Percentiles rank a stretch among this genome's conserved stretches.
These are phyloP conservation scores for Zalaria obscura DNA, from an alignment of 2,329 filamentous ascomycete species.

Conservation along the genomic window DNA sequence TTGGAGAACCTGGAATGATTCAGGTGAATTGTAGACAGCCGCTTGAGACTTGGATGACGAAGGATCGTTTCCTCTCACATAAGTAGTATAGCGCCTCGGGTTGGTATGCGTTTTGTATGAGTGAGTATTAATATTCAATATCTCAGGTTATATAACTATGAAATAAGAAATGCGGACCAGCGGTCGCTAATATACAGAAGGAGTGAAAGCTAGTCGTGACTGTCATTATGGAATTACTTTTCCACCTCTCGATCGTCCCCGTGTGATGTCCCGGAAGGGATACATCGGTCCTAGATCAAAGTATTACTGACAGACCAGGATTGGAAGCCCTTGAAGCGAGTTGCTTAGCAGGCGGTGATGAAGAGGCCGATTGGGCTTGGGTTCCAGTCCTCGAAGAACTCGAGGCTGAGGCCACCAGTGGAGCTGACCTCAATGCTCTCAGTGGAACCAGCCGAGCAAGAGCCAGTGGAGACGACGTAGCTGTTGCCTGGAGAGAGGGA, in stretches of 20 bases:
- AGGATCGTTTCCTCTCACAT: no score
- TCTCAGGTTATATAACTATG: no score
- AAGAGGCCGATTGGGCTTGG: slow-evolving; percentile 6
- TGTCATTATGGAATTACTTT: neutral
- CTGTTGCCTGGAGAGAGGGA: slow-evolving; percentile 12
- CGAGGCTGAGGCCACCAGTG: slow-evolving; percentile 8
- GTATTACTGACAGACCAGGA: neutral
- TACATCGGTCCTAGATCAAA: neutral
- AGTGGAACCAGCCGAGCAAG: slow-evolving; percentile 13
- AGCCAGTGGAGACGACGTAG: slow-evolving; percentile 12
- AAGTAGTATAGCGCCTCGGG: no score
- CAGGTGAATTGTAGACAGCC: no score
- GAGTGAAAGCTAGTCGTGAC: neutral
- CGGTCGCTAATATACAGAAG: neutral
- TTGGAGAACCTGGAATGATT: no score
- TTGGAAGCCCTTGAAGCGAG: neutral
- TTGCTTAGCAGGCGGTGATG: slow-evolving; percentile 6
- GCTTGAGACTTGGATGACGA: no score
- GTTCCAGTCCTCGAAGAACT: slow-evolving; percentile 14
- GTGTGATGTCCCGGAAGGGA: neutral
- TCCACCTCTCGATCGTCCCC: neutral
- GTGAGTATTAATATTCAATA: no score
- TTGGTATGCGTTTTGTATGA: no score
- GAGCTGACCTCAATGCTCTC: slow-evolving; percentile 10
- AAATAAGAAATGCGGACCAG: no score